phyloP scores from a whole-genome alignment of 2,329 filamentous ascomycete species.

The Verticillium klebahnii region DNA sequence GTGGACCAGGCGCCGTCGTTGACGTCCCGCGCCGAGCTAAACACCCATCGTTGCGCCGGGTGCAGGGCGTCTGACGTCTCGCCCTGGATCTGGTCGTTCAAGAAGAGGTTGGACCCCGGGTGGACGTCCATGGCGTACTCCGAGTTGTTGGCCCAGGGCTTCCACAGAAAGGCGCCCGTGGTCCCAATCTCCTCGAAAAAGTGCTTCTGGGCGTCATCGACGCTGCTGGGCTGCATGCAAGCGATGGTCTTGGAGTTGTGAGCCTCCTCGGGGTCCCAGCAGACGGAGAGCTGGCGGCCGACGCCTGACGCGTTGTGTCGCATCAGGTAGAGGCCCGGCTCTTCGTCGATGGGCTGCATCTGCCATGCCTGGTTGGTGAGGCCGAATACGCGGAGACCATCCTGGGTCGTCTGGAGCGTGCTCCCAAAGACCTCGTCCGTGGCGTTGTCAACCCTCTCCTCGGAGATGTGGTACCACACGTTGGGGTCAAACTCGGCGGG shows the following conservation, averaged over 20 bases:
- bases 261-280: constrained; percentile 17
- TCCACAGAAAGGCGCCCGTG: constrained; percentile 20
- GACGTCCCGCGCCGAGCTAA: constrained; percentile 22
- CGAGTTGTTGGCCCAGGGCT: constrained; percentile 20
- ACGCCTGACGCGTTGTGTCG: constrained; percentile 21
- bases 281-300: constrained; percentile 24
- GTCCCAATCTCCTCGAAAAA: constrained; percentile 24
- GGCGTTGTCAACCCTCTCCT: constrained; percentile 26
- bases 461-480: constrained; percentile 29
- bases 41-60: constrained; percentile 27
- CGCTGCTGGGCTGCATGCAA: constrained; percentile 20
- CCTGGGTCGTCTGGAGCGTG: constrained; percentile 12
- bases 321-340: constrained; percentile 24
- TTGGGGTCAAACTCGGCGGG: constrained; percentile 26
- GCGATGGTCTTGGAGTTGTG: constrained; percentile 20
- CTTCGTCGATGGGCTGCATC: constrained; percentile 20
- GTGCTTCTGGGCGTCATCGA: constrained; percentile 25
- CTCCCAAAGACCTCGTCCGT: constrained; percentile 13
- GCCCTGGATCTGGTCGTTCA: constrained; percentile 20
- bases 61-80: constrained; percentile 12
- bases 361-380: constrained; percentile 17
- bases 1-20: constrained; percentile 28
- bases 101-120: constrained; percentile 22
- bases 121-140: constrained; percentile 27
- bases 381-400: constrained; percentile 17